These are phyloP conservation scores for Suillus spraguei DNA, from an alignment of 768 basidiomycete species.

Conservation along the genomic window DNA sequence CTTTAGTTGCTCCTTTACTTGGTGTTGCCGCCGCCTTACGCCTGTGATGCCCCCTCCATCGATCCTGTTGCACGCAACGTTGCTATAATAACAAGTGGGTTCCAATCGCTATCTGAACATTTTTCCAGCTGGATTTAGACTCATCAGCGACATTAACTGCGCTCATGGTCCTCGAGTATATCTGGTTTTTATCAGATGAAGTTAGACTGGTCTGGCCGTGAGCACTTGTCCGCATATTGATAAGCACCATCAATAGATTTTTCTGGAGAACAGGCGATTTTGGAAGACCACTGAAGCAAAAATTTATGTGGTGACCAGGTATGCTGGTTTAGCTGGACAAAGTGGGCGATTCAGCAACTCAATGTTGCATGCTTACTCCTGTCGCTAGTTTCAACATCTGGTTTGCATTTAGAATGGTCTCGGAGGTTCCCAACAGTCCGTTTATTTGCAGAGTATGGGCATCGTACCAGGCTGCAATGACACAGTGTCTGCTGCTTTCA, in stretches of 20 bases:
- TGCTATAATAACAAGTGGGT: neutral
- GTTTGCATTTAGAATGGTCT: too few species aligned
- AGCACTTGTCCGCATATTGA: conserved; percentile 5
- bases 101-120: neutral
- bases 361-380: neutral
- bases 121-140: neutral
- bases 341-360: neutral
- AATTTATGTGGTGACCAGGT: too few species aligned
- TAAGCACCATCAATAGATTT: neutral
- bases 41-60: neutral
- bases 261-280: too few species aligned
- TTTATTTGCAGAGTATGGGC: conserved; percentile 21
- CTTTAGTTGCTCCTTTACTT: conserved; percentile 8
- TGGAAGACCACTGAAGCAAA: too few species aligned
- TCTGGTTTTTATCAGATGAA: conserved; percentile 20
- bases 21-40: neutral
- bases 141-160: conserved; percentile 15
- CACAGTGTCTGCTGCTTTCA: conserved; percentile 19
- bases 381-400: conserved; percentile 23
- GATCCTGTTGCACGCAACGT: neutral
- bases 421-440: conserved; percentile 12
- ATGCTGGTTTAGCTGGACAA: too few species aligned
- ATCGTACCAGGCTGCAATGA: conserved; percentile 16
- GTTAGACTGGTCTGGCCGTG: conserved; percentile 24
- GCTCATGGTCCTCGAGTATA: conserved; percentile 22